These are phyloP conservation scores for Ascoidea asiatica DNA, from an alignment of 805 yeast genomes.

Conservation along the genomic window DNA sequence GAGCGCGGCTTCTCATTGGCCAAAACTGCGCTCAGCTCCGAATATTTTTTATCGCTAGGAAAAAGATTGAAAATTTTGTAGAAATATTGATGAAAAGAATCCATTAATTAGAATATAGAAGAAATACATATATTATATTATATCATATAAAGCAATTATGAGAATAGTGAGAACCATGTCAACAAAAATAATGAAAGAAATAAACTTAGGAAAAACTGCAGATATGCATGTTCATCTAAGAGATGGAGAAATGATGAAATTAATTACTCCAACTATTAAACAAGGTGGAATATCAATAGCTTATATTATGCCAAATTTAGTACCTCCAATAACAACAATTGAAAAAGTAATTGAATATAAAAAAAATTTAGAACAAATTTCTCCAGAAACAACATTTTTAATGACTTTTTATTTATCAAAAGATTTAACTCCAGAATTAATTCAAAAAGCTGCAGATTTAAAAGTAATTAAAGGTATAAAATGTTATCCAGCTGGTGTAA, in stretches of 20 bases:
- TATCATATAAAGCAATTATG: no score
- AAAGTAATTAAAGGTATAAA: constrained; percentile 78
- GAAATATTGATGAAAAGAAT: no score
- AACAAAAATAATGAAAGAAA: no score
- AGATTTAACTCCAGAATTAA: constrained; percentile 74
- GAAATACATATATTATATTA: no score
- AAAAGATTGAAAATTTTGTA: no score
- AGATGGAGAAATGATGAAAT: constrained; percentile 86
- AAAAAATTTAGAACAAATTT: constrained; percentile 39
- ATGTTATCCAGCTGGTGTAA: constrained; percentile 98
- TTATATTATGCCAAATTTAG: constrained; percentile 91
- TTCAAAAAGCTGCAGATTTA: constrained; percentile 58
- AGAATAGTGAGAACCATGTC: no score
- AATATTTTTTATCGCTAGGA: no score
- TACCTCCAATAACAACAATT: constrained; percentile 79
- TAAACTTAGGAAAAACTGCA: constrained; percentile 58
- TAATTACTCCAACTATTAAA: constrained; percentile 79
- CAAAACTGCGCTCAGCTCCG: no score
- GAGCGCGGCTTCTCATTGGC: no score
- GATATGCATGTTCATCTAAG: constrained; percentile 96
- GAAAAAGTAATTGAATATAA: constrained; percentile 64
- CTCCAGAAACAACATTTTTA: constrained; percentile 76
- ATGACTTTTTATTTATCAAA: constrained; percentile 81
- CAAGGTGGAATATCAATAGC: constrained; percentile 88
- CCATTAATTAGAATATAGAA: no score